A percentile compares a stretch with the other conserved stretches of the same genome.
phyloP scores from a whole-genome alignment of 1,284 basidiomycete species.

The Trichosporon sp. region DNA sequence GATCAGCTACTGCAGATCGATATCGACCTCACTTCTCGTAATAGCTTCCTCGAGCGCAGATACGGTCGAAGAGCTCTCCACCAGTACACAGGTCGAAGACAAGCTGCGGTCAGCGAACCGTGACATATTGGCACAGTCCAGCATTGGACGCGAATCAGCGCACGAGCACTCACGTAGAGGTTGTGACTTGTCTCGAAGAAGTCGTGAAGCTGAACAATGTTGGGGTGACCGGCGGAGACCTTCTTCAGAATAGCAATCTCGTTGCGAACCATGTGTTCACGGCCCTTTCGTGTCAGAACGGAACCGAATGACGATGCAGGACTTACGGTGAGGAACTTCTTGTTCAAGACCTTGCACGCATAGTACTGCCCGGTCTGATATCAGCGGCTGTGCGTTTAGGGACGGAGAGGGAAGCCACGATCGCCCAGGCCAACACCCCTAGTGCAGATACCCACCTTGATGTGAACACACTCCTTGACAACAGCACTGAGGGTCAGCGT shows the following conservation, averaged over 20 bases:
- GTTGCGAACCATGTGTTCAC: constrained; percentile 91
- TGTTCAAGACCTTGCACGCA: constrained; percentile 68
- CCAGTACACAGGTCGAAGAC: constrained; percentile 97
- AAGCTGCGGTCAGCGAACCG: constrained; percentile 58
- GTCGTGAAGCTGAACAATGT: constrained; percentile 90
- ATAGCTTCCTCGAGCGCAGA: constrained; percentile 96
- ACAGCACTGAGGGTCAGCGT: constrained; percentile 56
- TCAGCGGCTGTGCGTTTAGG: constrained; percentile 22
- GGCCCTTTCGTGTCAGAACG: constrained; percentile 60
- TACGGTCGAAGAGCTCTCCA: constrained; percentile 96
- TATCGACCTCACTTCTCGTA: constrained; percentile 71
- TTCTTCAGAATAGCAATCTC: constrained; percentile 95
- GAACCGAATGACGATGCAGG: background rate
- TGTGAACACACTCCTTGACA: constrained; percentile 86
- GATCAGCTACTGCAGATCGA: background rate
- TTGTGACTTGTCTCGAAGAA: constrained; percentile 99
- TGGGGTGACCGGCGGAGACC: constrained; percentile 85
- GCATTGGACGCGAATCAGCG: background rate
- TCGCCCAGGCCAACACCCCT: background rate
- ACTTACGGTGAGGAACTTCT: constrained; percentile 83
- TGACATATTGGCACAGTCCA: background rate
- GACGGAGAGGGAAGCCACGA: background rate
- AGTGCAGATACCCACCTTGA: constrained; percentile 68
- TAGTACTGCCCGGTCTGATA: constrained; percentile 60
- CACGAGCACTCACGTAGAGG: constrained; percentile 63